These are phyloP conservation scores for Salvia splendens DNA, from an alignment of 257 asterid species.

Conservation along the genomic window DNA sequence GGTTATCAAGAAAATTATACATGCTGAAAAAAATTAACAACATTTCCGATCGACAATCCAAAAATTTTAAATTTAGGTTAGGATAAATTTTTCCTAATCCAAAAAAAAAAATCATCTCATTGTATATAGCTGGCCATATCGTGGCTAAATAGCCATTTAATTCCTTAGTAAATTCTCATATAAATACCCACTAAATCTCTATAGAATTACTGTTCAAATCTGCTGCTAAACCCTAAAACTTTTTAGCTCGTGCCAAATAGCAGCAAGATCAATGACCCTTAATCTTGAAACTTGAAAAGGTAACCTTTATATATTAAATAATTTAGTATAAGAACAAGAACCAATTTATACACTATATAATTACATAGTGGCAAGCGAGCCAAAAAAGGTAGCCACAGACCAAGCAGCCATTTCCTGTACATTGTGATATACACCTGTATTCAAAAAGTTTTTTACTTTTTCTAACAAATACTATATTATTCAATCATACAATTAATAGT, in stretches of 20 bases:
- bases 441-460: background rate
- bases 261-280: constrained; percentile 10
- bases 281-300: constrained; percentile 26
- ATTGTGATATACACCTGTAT: constrained; percentile 41
- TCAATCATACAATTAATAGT: constrained; percentile 10
- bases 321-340: background rate
- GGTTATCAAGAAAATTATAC: no score
- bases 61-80: no score
- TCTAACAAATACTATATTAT: background rate
- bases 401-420: constrained; percentile 45
- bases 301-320: background rate
- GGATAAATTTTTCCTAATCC: no score
- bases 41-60: no score
- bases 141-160: no score
- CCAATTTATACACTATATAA: background rate
- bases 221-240: background rate
- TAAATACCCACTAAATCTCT: no score
- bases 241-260: constrained; percentile 17
- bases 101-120: no score
- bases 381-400: constrained; percentile 32
- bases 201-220: background rate
- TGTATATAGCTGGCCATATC: no score
- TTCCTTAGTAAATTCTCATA: no score
- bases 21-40: no score
- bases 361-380: constrained; percentile 46